Percentiles rank a stretch among this genome's conserved stretches.
phyloP scores from a whole-genome alignment of 805 yeast genomes.

The Metschnikowia similis region DNA sequence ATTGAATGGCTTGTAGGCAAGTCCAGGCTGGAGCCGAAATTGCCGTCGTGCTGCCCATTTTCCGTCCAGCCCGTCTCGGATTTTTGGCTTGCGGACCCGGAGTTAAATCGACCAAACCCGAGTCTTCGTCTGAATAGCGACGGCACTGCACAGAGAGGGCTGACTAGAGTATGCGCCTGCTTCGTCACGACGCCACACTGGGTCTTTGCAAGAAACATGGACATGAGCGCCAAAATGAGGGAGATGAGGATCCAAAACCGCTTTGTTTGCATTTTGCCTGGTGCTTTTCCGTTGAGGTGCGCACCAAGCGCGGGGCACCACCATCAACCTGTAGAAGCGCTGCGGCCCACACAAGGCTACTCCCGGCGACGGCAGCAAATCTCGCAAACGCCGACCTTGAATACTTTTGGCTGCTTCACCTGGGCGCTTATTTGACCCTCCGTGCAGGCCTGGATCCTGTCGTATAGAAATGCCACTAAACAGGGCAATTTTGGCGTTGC shows the following conservation, averaged over 20 bases:
- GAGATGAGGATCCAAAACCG: not conserved
- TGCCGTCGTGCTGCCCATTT: conserved; percentile 11
- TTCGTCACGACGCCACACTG: not conserved
- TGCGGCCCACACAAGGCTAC: not conserved
- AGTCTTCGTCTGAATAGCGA: not conserved
- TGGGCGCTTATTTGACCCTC: too few species aligned
- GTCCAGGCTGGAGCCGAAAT: not conserved
- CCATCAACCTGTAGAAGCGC: not conserved
- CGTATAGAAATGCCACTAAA: too few species aligned
- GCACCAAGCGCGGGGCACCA: not conserved
- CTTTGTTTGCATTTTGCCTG: conserved; percentile 2
- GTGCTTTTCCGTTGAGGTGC: not conserved
- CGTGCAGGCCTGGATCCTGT: too few species aligned
- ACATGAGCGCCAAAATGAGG: not conserved
- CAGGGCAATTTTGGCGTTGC: too few species aligned
- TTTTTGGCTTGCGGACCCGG: conserved; percentile 9
- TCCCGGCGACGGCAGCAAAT: too few species aligned
- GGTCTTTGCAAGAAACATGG: conserved; percentile 1
- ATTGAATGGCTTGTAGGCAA: conserved; percentile 12
- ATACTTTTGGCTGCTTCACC: too few species aligned
- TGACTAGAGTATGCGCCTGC: not conserved
- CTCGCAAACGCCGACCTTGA: too few species aligned
- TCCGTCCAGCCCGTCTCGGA: conserved; percentile 16
- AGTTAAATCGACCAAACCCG: not conserved
- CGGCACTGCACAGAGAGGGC: not conserved